Percentiles rank a stretch among this genome's conserved stretches.
Conservation (phyloP, 2,329 filamentous ascomycete genomes). For the Aspergillus latus region DNA sequence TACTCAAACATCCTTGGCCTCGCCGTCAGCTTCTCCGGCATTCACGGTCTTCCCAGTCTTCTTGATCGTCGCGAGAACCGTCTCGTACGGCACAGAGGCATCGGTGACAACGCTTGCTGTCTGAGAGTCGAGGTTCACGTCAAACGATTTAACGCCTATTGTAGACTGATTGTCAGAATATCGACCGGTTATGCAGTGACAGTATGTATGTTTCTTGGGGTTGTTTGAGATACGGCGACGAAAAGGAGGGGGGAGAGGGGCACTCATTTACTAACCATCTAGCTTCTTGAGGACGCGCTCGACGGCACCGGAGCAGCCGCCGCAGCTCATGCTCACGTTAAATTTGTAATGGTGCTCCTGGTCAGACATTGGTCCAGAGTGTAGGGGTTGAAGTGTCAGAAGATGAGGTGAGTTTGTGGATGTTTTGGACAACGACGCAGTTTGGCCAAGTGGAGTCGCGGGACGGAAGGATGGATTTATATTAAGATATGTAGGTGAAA, state of each 20-base stretch:
- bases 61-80: constrained; percentile 81
- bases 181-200: not conserved
- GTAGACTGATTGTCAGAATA: not conserved
- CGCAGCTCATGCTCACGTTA: constrained; percentile 89
- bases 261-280: constrained; percentile 61
- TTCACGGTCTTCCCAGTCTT: constrained; percentile 95
- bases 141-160: constrained; percentile 79
- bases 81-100: constrained; percentile 70
- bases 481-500: not conserved
- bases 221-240: not conserved
- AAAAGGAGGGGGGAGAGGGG: constrained; percentile 1
- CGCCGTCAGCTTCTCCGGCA: constrained; percentile 52
- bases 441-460: not conserved
- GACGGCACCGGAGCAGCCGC: constrained; percentile 92
- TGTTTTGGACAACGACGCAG: not conserved
- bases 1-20: constrained; percentile 36
- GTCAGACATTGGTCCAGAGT: constrained; percentile 56
- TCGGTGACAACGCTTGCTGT: constrained; percentile 75
- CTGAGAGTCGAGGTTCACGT: constrained; percentile 83
- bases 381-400: constrained; percentile 1
- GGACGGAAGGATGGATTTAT: not conserved
- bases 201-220: not conserved
- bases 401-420: constrained; percentile 10
- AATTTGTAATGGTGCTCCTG: constrained; percentile 95
- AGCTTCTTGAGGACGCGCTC: constrained; percentile 90